These are phyloP conservation scores for Closterium sp. DNA, from an alignment of 139 green algal species.

Conservation along the genomic window DNA sequence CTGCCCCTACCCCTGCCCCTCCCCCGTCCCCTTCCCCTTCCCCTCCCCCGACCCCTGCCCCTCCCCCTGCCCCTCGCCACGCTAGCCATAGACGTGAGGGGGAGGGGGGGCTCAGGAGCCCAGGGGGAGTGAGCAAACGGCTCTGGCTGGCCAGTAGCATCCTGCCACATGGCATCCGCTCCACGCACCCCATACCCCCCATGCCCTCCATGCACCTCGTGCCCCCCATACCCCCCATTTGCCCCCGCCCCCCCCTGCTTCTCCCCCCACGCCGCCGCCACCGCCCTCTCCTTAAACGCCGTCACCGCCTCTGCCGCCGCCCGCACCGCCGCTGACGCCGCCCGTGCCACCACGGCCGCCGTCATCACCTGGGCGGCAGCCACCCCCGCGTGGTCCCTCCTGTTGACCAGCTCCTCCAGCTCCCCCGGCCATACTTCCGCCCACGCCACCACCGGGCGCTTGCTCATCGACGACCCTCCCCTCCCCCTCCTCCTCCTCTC, in stretches of 20 bases:
- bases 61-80: not conserved
- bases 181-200: not conserved
- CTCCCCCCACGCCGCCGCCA: not conserved
- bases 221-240: not conserved
- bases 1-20: not conserved
- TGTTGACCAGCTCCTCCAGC: not conserved
- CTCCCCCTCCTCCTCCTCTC: not conserved
- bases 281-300: not conserved
- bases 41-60: not conserved
- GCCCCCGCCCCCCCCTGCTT: not conserved
- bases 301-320: not conserved
- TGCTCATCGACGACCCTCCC: not conserved
- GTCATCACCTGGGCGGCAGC: conserved; percentile 6
- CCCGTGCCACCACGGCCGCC: not conserved
- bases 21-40: not conserved
- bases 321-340: not conserved
- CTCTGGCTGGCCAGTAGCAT: not conserved
- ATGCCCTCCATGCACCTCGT: not conserved
- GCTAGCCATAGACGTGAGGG: not conserved
- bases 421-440: not conserved
- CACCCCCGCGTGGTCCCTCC: not conserved
- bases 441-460: not conserved
- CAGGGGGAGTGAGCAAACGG: not conserved
- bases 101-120: not conserved
- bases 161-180: not conserved